Evolutionary conservation across 306 rosid genomes (phyloP), one percentile per base, ranked within the genome.

Genomic region (Cercis canadensis): DNA sequence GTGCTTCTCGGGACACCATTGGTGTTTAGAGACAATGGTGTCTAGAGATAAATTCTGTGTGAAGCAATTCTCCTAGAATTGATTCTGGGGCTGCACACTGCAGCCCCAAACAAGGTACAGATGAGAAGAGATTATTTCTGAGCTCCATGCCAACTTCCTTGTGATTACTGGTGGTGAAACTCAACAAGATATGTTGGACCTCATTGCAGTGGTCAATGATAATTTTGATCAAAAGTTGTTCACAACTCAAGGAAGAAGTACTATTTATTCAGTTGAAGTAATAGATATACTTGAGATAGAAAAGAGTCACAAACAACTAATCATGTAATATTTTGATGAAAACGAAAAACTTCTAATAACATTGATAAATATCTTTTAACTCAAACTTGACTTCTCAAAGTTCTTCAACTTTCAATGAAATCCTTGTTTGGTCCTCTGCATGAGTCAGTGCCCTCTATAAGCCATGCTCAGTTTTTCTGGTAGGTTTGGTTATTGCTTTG

Each of bases 401-500:
- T 50, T 72, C 63, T 56, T 58, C 17, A 51, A 57, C 33, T 24
- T 33, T 19, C 10, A 62, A 37, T 64, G 50, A 41, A 59, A 59
- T 9, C 33, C 6, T 57, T 29, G 6, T 32, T 36, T 62, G 50
- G 29, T 24, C 24, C 36, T 44, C 17, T 47, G 14, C 52, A 13
- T 18, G 24, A 55, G 18, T 16, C 12, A 24, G 33, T 45, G 0
- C 18, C 56, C 0, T 62, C 69, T 75, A 63, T 21, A 69, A 64
- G 56, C 7, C 58, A 53, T 70, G 57, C 10, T 75, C 39, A 45
- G 34, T 45, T 58, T 70, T 33, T 44, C 54, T 68, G 50, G 51
- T 40, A 59, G 44, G 58, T 68, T 57, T 57, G 33, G 87, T 77
- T 47, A 88, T 44, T 57, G 83, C 90, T 78, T 90, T 90, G 58